Conservation (phyloP, 108 stramenopile genomes). For the Aurantiochytrium sp. region DNA sequence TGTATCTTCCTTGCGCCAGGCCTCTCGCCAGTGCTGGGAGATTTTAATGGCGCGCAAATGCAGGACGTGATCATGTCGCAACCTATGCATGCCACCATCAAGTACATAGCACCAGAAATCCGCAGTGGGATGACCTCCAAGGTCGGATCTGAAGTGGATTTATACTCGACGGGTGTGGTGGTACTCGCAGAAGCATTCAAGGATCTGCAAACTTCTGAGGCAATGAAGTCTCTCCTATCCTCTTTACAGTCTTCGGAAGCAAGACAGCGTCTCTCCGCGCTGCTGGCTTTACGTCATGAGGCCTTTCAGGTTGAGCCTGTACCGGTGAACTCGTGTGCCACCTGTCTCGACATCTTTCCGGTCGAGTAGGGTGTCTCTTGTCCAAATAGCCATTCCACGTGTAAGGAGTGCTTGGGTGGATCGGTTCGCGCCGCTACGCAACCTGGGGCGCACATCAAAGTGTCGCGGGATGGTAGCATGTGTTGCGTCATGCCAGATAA, state of each 20-base stretch:
- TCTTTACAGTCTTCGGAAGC: neutral
- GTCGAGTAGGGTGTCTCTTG: neutral
- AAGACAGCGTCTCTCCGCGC: neutral
- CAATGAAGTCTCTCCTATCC: no score
- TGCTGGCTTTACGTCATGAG: neutral
- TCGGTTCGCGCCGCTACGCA: neutral
- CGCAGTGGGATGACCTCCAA: neutral
- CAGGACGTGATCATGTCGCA: neutral
- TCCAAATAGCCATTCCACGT: neutral
- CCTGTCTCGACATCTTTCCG: neutral
- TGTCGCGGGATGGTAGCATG: neutral
- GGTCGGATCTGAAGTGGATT: neutral
- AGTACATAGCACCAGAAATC: neutral
- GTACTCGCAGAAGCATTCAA: neutral
- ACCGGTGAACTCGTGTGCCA: neutral
- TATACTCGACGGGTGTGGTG: neutral
- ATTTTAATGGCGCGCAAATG: neutral
- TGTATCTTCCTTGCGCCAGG: neutral
- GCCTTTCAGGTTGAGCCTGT: neutral
- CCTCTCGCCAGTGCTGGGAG: neutral
- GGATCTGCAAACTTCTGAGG: neutral
- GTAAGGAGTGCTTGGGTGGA: neutral
- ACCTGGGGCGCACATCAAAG: neutral
- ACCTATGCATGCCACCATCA: neutral
- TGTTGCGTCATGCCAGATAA: neutral